phyloP scores from a whole-genome alignment of 257 asterid species.

The Eucommia ulmoides region DNA sequence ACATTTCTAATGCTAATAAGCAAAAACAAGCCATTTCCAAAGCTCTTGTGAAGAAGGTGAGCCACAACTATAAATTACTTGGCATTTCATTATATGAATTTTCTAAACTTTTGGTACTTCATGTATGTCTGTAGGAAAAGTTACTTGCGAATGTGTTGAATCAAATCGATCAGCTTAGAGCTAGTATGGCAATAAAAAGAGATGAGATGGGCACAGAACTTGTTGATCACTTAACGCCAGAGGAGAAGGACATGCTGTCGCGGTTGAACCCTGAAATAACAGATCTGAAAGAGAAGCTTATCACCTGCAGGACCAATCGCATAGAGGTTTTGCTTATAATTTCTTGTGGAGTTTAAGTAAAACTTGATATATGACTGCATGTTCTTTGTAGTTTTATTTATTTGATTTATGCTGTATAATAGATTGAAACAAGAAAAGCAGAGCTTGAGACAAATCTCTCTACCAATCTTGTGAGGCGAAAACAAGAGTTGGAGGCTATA shows the following conservation, averaged over 20 bases:
- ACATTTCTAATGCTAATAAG: slow-evolving; percentile 54
- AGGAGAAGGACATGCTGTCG: slow-evolving; percentile 74
- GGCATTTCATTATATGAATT: too few relatives aligned
- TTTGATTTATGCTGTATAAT: too few relatives aligned
- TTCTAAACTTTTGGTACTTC: slow-evolving; percentile 5
- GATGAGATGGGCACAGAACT: slow-evolving; percentile 95
- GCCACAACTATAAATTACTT: too few relatives aligned
- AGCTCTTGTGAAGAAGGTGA: slow-evolving; percentile 84
- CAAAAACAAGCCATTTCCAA: slow-evolving; percentile 67
- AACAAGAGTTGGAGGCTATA: slow-evolving; percentile 83
- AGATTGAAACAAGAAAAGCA: slow-evolving; percentile 86
- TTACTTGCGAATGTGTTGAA: slow-evolving; percentile 54
- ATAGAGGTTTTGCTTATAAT: slow-evolving; percentile 58
- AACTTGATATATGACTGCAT: slow-evolving; percentile 1
- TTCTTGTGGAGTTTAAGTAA: slow-evolving; percentile 2
- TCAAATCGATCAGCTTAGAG: slow-evolving; percentile 78
- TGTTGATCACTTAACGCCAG: slow-evolving; percentile 91
- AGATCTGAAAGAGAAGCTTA: slow-evolving; percentile 55
- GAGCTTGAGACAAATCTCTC: slow-evolving; percentile 98
- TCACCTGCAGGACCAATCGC: slow-evolving; percentile 62
- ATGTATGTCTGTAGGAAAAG: slow-evolving; percentile 56
- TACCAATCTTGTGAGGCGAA: slow-evolving; percentile 86
- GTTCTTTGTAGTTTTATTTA: too few relatives aligned
- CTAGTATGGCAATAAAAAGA: slow-evolving; percentile 68
- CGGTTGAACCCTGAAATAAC: slow-evolving; percentile 92